Evolutionary conservation across 2,329 filamentous ascomycete genomes (phyloP).

Genomic region (Acrodontium crateriforme): DNA sequence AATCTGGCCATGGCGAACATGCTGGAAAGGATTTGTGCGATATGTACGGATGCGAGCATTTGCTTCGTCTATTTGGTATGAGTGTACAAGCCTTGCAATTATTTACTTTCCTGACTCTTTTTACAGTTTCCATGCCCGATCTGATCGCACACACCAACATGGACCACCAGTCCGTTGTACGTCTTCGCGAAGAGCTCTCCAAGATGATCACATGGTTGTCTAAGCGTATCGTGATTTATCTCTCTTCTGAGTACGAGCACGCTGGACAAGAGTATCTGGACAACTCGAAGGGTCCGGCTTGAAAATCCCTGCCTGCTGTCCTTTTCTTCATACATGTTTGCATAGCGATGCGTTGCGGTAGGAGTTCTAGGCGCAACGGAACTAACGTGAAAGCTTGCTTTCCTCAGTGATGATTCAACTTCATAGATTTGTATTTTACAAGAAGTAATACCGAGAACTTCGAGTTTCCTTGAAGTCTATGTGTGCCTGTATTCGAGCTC

Average conservation of each 20-base stretch:
- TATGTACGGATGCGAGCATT: constrained; percentile 84
- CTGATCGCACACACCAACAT: constrained; percentile 96
- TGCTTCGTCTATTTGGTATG: constrained; percentile 77
- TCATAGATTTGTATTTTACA: too few species aligned
- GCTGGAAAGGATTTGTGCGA: constrained; percentile 61
- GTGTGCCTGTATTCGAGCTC: too few species aligned
- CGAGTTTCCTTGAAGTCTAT: too few species aligned
- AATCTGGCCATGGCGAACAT: constrained; percentile 44
- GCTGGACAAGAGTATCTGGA: constrained; percentile 59
- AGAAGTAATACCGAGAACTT: too few species aligned
- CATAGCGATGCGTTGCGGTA: too few species aligned
- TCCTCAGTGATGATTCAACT: too few species aligned
- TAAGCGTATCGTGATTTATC: constrained; percentile 63
- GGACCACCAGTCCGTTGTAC: constrained; percentile 80
- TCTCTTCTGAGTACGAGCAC: constrained; percentile 61
- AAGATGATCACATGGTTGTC: constrained; percentile 79
- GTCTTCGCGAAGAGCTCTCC: constrained; percentile 74
- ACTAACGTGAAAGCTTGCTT: too few species aligned
- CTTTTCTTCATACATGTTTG: too few species aligned
- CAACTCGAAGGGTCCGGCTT: constrained; percentile 13
- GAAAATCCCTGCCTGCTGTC: too few species aligned
- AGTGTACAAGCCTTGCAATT: background rate
- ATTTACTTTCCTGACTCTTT: constrained; percentile 2
- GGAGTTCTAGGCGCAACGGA: too few species aligned
- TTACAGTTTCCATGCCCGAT: constrained; percentile 72